Evolutionary conservation across 2,329 filamentous ascomycete species (phyloP), one percentile per base, ranked within the genome.

Genomic region (Septoria linicola): DNA sequence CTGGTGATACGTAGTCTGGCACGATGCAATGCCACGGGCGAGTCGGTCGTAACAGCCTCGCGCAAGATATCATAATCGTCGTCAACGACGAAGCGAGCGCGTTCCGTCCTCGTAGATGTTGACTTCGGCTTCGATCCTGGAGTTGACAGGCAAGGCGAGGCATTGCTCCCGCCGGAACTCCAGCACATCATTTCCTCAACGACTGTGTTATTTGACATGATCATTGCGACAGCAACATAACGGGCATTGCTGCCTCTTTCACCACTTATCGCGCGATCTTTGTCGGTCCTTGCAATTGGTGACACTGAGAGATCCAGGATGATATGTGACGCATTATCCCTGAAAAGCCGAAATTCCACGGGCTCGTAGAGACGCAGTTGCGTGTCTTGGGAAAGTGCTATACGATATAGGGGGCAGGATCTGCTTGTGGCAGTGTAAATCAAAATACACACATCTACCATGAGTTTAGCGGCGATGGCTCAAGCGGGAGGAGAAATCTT

Each of bases 401-500:
- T 13, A 17, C 36, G 36, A 13, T 39, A 21, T 13, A 39, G 5
- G 13, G 17, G 17, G 1, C 20, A 13, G 13, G 17, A 13, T 16
- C 8, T 20, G 36, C 36, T 19, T 39, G 16, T 39, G 2, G 16
- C 16, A 20, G 36, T 20, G 17, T 39, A 39, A 10, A 39, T 3
- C 16, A 39, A 19, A 8, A 39, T 19, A n/a, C 13, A 39, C 11
- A 39, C 17, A 17, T 10, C 51, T 50, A 32, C 14, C 17, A 7
- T 11, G n/a, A 5, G 21, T 53, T n/a, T 32, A 53, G 50, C 39
- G 42, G 5, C 10, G 10, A n/a, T 3, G 8, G 14, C 21, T 47
- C 4, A 27, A 16, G 17, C 34, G 27, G 8, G 32, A 35, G n/a
- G 39, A 32, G n/a, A 48, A 16, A 14, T 20, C 39, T 30, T 65